These are phyloP conservation scores for Globisporangium acanthophoron DNA, from an alignment of 352 stramenopile species.

Conservation along the genomic window DNA sequence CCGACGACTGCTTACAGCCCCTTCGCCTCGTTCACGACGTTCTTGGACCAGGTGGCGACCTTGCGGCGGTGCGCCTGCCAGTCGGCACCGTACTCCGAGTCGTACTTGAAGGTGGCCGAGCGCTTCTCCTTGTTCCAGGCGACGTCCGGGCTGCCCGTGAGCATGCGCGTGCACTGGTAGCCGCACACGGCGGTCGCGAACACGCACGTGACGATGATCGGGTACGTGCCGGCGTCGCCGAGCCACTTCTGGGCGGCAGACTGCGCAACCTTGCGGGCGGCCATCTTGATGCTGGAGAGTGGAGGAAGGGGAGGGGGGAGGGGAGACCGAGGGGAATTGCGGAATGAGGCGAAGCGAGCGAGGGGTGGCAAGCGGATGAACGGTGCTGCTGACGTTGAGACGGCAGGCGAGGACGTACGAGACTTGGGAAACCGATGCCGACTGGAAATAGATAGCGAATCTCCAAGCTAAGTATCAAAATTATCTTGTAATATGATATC, in stretches of 20 bases:
- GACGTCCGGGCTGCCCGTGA: conserved; percentile 64
- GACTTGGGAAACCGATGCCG: no score
- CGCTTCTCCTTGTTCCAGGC: conserved; percentile 80
- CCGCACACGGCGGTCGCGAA: conserved; percentile 54
- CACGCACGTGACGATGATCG: conserved; percentile 66
- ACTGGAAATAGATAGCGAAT: no score
- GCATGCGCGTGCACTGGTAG: conserved; percentile 71
- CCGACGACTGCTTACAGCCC: conserved; percentile 25
- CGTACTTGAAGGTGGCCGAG: conserved; percentile 65
- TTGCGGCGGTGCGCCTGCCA: conserved; percentile 74
- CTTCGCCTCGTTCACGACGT: conserved; percentile 79
- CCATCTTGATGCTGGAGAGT: conserved; percentile 35
- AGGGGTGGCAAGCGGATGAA: conserved; percentile 19
- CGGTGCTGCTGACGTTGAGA: conserved; percentile 2
- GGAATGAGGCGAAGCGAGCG: conserved; percentile 36
- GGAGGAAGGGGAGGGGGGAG: conserved; percentile 2
- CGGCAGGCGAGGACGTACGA: no score
- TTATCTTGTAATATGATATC: no score
- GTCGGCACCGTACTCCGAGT: conserved; percentile 47
- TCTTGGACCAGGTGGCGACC: conserved; percentile 66
- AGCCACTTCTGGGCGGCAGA: conserved; percentile 62
- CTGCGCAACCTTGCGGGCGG: conserved; percentile 38
- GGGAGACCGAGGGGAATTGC: conserved; percentile 34
- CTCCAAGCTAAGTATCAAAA: no score
- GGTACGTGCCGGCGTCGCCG: conserved; percentile 73